Base-by-base conservation (phyloP, 495 filamentous ascomycete genomes). In the Neurospora cerealis region DNA sequence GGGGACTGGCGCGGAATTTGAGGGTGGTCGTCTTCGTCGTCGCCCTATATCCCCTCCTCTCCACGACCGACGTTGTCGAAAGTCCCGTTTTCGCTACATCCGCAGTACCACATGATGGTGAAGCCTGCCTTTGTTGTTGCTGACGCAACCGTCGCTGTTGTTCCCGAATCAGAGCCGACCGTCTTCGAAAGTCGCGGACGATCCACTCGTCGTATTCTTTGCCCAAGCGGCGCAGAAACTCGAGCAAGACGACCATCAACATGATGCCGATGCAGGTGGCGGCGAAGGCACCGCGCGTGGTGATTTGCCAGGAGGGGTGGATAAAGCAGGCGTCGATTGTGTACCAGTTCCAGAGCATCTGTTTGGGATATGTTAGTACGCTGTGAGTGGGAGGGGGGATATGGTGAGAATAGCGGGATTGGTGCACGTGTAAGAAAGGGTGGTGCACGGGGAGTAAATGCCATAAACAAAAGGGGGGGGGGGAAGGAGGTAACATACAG, bases 301-400 rank as follows among this genome's bases (percentile, higher is more conserved):
- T 82, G 74, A 87, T 83, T 28, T 83, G 80, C 87, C 87, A 89
- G 13, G 81, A 80, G 15, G 76, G 76, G 13, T 86, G 75, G 69
- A 88, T 77, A 78, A 89, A 87, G 80, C 83, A 87, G 69, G 85
- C 74, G 72, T 87, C 85, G 75, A 87, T 80, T 0, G 85, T 88
- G 78, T 87, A 82, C 87, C 87, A 89, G 79, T 88, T 88, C 87
- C 87, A 89, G 69, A 87, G 80, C 87, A 89, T 89, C 87, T 89
- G 69, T 38, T 5, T 10, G 21, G 48, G 13, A 15, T 37, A 3
- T 38, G 69, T 15, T 34, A 13, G 36, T 62, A 9, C 7, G 6
- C 3, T 62, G 21, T 62, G n/a, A 70, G 19, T n/a, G 42, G 19
- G 42, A n/a, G 42, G 3, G 19, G 40, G 21, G 38, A 34, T n/a